Base-by-base conservation (phyloP, 169 alveolate species). In the Perkinsus olseni region DNA sequence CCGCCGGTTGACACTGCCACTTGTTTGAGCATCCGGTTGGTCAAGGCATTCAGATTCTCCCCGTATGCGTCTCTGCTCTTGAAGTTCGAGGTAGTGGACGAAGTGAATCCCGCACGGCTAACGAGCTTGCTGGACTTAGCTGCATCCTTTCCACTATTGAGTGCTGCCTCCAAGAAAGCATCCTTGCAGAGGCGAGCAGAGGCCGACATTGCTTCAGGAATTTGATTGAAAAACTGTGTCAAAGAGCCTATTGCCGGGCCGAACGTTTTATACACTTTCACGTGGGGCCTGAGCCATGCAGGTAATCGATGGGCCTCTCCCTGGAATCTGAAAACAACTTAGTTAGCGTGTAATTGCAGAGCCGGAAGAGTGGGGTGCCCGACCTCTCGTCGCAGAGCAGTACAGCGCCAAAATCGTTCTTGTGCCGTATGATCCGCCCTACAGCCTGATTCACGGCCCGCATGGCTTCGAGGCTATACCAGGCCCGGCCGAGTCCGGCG, bases 371-470 rank as follows among this genome's bases (percentile, higher is more conserved):
- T 21, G 82, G 34, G 37, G 31, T n/a, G 91, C 38, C 13, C 21
- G 3, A 98, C 92, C 99, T 96, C 91, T 96, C 96, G 94, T 98
- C 99, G 40, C 98, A 95, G 74, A 98, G 96, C 50, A 98, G 94
- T 39, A 98, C 96, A 28, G 96, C 95, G 39, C 99, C 99, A 94
- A 97, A 98, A 94, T 98, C 99, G 91, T 97, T 93, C 62, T 94
- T 95, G 96, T 99, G 99, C 92, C 99, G 96, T 38, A 99, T 97
- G 38, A 98, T 98, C 94, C 99, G 97, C 37, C 99, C 99, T 34
- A 98, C 95, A 3, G 99, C 99, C 95, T 99, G 99, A 96, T 99
- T 99, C 38, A 97, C 98, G 28, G 99, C 99, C 94, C 99, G 96
- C 45, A 98, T 97, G 3, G 99, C 99, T 94, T 98, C 98, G 92